Base-by-base conservation (phyloP, 2,329 filamentous ascomycete genomes). In the Tolypocladium tundrense region DNA sequence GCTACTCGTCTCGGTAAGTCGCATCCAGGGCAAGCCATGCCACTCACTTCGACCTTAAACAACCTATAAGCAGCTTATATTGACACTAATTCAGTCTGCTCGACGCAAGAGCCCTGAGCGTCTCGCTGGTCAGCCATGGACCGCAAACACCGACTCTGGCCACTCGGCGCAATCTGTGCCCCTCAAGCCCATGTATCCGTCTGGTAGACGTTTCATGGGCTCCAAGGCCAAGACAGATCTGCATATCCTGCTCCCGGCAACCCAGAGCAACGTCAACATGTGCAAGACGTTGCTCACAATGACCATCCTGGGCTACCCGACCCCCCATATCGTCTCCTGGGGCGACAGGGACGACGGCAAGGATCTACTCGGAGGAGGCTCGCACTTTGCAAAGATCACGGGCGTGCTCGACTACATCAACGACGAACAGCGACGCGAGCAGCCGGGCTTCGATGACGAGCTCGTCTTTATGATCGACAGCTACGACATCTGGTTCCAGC, bases 401-500 rank as follows among this genome's bases (percentile, higher is more conserved):
- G 57, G 61, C 10, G 56, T 60, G 7, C 62, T 69, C 31, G 63
- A 65, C 16, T 70, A 64, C 40, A 60, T 71, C 24, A 65, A 69
- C 43, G 62, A 63, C 33, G 58, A 61, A 16, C 54, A 60, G 40
- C 58, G 63, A 2, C 59, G 60, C 9, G 58, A 57, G 27, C 54
- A 62, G 54, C 61, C 63, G 2, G 60, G 57, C 14, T 65, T 65
- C 24, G 67, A 69, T 2, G 58, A 69, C 21, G 68, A 71, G 13
- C 60, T 70, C 11, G 53, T 70, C 3, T 55, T 71, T 31, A 64
- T 71, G 40, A 58, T 70, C 2, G 69, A 71, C n/a, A 62, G 65
- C 13, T 70, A 69, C 53, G 69, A 71, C 39, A 61, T 69, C 35
- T 71, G 69, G 69, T 71, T 71, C 41, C 69, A 71, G 61, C 64